Conservation (phyloP, 768 basidiomycete genomes). For the Russula ochroleuca region DNA sequence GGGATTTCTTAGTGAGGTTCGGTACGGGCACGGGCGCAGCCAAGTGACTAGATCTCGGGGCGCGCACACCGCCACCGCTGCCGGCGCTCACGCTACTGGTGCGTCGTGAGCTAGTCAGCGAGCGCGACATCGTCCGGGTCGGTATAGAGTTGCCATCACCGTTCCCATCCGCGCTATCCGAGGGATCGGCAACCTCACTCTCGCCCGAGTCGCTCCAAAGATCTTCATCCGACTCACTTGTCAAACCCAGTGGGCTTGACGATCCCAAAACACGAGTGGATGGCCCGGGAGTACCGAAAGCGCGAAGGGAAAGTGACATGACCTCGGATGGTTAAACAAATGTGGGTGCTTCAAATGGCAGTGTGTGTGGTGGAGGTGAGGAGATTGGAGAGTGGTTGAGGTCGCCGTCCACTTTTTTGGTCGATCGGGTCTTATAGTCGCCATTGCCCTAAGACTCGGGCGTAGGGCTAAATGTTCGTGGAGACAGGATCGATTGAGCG, state of each 20-base stretch:
- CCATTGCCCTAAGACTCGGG: slow-evolving; percentile 76
- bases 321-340: slow-evolving; percentile 21
- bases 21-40: slow-evolving; percentile 66
- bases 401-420: slow-evolving; percentile 38
- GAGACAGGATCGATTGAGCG: not conserved
- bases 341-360: not conserved
- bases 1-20: slow-evolving; percentile 75
- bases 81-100: slow-evolving; percentile 20
- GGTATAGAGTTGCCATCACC: slow-evolving; percentile 24
- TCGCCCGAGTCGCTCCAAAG: slow-evolving; percentile 24
- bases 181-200: slow-evolving; percentile 22
- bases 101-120: slow-evolving; percentile 21
- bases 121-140: not conserved
- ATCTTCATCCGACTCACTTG: slow-evolving; percentile 23
- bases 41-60: slow-evolving; percentile 35
- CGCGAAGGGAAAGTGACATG: slow-evolving; percentile 18
- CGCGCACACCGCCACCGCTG: slow-evolving; percentile 20
- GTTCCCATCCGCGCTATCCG: slow-evolving; percentile 16
- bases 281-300: not conserved
- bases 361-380: slow-evolving; percentile 1
- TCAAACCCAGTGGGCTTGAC: slow-evolving; percentile 26
- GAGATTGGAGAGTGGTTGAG: not conserved
- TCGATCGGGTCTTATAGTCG: slow-evolving; percentile 76
- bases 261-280: slow-evolving; percentile 19
- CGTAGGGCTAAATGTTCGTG: slow-evolving; percentile 69